Base-by-base conservation (phyloP, 176 grass and related monocot genomes). In the Musa itinerans region DNA sequence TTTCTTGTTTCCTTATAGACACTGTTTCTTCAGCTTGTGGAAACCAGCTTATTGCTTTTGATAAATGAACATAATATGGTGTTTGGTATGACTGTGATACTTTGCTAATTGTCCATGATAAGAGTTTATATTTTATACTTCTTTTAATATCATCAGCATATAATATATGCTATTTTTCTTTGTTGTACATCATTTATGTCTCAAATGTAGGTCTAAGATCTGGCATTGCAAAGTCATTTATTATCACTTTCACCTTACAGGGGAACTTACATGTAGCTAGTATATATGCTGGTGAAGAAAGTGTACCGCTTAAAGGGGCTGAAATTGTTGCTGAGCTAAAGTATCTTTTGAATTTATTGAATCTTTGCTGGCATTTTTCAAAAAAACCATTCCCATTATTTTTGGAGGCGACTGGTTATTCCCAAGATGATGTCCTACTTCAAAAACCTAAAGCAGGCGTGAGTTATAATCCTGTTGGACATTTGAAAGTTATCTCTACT, bases 401-500 rank as follows among this genome's bases (percentile, higher is more conserved):
- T 89, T 84, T 98, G 72, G 95, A 93, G 78, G 84, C 70, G 54
- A 98, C 83, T 67, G 90, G 90, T 70, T 93, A 91, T 81, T 76
- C 88, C 2, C 24, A 8, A 55, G 82, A 91, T 72, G 88, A 93
- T 89, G 95, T 89, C 83, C 79, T 98, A 53, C 85, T 93, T 84
- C 95, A 98, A 83, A 90, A 98, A 82, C 95, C 95, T 85, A 98
- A 98, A 91, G 95, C 95, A 85, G 95, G 95, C 79, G 95, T 98
- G 80, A 91, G 86, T 91, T 62, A 80, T 81, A 73, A 68, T 17
- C 57, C 50, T 48, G 62, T 56, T 78, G 51, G 20, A 54, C 79
- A 73, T 80, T 48, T 10, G 52, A 67, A 58, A 53, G 19, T 68
- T 57, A 50, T 62, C 3, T 75, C 12, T 21, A 73, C 66, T 71